Evolutionary conservation across 768 basidiomycete genomes (phyloP).

Genomic region (Saitozyma sp.): DNA sequence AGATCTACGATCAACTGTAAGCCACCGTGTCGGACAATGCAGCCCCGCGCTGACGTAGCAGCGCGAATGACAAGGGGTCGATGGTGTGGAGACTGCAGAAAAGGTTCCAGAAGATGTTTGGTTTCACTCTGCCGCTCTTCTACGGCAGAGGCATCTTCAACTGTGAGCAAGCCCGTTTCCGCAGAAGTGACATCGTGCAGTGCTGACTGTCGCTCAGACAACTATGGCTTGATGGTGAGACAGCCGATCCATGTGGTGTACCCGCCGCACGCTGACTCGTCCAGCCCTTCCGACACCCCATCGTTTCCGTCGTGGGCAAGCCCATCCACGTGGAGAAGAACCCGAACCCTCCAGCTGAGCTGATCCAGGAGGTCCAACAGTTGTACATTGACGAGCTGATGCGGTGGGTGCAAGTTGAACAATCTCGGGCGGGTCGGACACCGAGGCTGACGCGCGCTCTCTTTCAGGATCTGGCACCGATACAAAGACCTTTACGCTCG

Average conservation of each 20-base stretch:
- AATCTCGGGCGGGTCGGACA: not conserved
- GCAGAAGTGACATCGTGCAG: too few relatives aligned
- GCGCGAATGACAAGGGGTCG: conserved; percentile 83
- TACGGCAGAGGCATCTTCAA: conserved; percentile 93
- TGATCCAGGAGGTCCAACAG: conserved; percentile 74
- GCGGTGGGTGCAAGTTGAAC: conserved; percentile 59
- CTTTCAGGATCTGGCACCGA: conserved; percentile 82
- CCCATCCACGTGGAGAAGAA: conserved; percentile 77
- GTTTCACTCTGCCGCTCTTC: conserved; percentile 96
- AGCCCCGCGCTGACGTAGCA: conserved; percentile 8
- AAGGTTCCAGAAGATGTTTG: conserved; percentile 86
- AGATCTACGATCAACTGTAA: conserved; percentile 95
- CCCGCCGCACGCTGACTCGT: conserved; percentile 3
- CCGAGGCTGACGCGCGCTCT: conserved; percentile 7
- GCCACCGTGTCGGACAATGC: conserved; percentile 4
- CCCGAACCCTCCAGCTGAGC: conserved; percentile 78
- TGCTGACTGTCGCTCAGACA: conserved; percentile 61
- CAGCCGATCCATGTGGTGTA: not conserved
- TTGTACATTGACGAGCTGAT: conserved; percentile 89
- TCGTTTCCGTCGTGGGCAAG: conserved; percentile 92
- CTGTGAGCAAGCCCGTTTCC: conserved; percentile 59
- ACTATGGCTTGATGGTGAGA: conserved; percentile 73
- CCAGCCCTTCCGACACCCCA: conserved; percentile 84
- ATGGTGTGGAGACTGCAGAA: conserved; percentile 81
- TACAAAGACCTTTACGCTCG: conserved; percentile 94